Evolutionary conservation across 2,329 filamentous ascomycete species (phyloP).

Genomic region (Pestalotiopsis sp.): DNA sequence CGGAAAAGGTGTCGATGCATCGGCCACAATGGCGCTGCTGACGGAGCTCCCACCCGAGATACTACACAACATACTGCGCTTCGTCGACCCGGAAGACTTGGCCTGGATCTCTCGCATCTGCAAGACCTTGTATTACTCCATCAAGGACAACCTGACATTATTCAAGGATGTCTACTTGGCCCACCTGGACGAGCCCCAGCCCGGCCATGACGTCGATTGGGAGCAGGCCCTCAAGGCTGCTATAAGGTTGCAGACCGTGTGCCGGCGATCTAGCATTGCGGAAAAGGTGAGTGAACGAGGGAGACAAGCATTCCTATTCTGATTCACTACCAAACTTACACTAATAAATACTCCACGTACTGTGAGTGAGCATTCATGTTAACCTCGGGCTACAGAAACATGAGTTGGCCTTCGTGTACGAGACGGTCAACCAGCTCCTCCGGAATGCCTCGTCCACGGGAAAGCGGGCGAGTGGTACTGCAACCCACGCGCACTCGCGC

Average conservation of each 20-base stretch:
- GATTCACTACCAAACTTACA: too few species aligned
- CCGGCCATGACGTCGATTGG: constrained; percentile 41
- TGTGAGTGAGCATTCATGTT: background rate
- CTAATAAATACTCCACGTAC: too few species aligned
- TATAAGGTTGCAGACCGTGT: constrained; percentile 47
- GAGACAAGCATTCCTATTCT: too few species aligned
- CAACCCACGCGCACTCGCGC: constrained; percentile 47
- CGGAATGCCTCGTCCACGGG: constrained; percentile 41
- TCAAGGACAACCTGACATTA: constrained; percentile 60
- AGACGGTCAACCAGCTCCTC: constrained; percentile 48
- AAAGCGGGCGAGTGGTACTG: constrained; percentile 30
- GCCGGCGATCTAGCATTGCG: constrained; percentile 31
- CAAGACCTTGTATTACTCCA: constrained; percentile 52
- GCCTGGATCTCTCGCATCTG: constrained; percentile 54
- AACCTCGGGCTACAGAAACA: constrained; percentile 32
- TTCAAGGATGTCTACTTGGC: constrained; percentile 65
- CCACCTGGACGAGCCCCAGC: constrained; percentile 48
- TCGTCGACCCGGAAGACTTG: constrained; percentile 60
- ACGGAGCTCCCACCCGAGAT: constrained; percentile 62
- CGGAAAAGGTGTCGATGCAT: background rate
- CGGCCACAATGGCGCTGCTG: constrained; percentile 34
- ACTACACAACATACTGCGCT: constrained; percentile 61
- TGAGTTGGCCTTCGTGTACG: constrained; percentile 51
- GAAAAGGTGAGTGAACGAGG: constrained; percentile 40
- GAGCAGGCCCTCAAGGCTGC: constrained; percentile 45